Evolutionary conservation across 2,329 filamentous ascomycete species (phyloP).

Genomic region (Cercospora sp.): DNA sequence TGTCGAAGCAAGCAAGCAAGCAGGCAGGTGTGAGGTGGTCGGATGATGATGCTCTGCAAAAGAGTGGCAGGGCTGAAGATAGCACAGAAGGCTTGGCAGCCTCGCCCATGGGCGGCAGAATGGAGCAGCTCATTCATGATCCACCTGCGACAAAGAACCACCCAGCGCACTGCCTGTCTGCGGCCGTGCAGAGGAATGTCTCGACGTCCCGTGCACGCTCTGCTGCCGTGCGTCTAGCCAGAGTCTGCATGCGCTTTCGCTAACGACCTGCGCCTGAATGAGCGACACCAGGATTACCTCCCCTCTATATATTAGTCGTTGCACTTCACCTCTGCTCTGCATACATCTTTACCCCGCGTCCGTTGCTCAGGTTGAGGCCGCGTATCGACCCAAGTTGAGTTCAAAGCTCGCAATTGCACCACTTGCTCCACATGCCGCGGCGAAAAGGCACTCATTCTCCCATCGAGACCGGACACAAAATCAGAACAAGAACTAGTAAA

Average conservation of each 20-base stretch:
- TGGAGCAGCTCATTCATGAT: not conserved
- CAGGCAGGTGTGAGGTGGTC: not conserved
- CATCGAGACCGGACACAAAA: not conserved
- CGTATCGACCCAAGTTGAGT: not conserved
- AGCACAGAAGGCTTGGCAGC: not conserved
- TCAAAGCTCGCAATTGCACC: not conserved
- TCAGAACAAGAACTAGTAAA: not conserved
- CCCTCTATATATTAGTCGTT: not conserved
- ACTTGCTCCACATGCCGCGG: not conserved
- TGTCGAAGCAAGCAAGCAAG: not conserved
- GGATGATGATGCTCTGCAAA: not conserved
- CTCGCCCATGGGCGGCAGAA: not conserved
- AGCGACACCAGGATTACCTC: not conserved
- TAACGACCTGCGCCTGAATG: not conserved
- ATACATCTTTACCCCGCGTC: not conserved
- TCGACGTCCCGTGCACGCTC: not conserved
- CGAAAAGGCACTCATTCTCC: not conserved
- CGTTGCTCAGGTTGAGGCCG: not conserved
- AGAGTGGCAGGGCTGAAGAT: not conserved
- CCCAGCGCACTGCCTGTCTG: not conserved
- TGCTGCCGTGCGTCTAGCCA: not conserved
- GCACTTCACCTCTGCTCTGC: not conserved
- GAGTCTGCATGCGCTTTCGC: not conserved
- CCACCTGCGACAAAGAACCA: not conserved
- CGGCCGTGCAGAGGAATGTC: conserved; percentile 1